Base-by-base conservation (phyloP, 257 asterid species). In the Orobanche coerulescens region DNA sequence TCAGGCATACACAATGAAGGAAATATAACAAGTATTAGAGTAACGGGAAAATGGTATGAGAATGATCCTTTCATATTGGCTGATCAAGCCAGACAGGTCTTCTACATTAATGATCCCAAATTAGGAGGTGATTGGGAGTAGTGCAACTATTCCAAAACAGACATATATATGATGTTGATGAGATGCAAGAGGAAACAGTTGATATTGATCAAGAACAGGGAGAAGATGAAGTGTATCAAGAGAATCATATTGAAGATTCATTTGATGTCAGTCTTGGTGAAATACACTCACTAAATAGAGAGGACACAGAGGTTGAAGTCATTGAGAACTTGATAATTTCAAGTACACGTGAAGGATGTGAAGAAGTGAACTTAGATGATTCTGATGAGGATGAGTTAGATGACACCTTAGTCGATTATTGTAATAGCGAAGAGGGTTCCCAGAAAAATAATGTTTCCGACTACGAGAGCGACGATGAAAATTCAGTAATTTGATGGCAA, bases 111-210 rank as follows among this genome's bases (percentile, higher is more conserved):
- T 43, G 50, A 43, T 15, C 50, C 22, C 1, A 14, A 43, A 43
- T 43, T n/a, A n/a, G 49, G 49, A 43, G 6, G 6, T 30, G 61
- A 55, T 5, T 55, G 61, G n/a, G 44, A 1, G 61, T 55, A 33
- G 61, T 55, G 25, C 61, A 55, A 55, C 46, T 25, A 30, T 55
- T 55, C 44, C 43, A 55, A 15, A 44, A 55, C 7, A 55, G 44
- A 13, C 16, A 55, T 55, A 18, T 31, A 30, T 19, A 57, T 31
- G 61, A 55, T 30, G 61, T 31, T 33, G 61, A 31, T 55, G 61
- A 55, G 26, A 14, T 14, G 43, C 15, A 31, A 7, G 61, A 55
- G 5, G 44, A 55, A 33, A 1, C 14, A 50, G 19, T 30, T 1
- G 14, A 55, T 6, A 11, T 6, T 55, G 61, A 55, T 47, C 0